Evolutionary conservation across 371 early-diverging fungal genomes (phyloP).

Genomic region (Lichtheimia hyalospora): DNA sequence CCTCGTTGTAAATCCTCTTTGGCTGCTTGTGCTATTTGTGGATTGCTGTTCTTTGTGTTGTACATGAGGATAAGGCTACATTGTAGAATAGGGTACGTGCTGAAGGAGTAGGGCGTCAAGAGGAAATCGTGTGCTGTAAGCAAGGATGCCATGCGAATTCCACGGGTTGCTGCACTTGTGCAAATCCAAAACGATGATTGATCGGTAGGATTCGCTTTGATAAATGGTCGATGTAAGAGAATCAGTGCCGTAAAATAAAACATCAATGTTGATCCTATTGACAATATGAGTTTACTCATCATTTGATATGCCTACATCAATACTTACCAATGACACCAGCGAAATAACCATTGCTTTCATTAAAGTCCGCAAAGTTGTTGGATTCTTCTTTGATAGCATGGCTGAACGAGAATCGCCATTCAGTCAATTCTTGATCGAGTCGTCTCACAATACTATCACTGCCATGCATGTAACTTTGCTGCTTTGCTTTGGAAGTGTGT

Average conservation of each 20-base stretch:
- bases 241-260: constrained; percentile 43
- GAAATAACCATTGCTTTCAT: constrained; percentile 35
- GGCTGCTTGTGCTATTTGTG: constrained; percentile 32
- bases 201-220: constrained; percentile 18
- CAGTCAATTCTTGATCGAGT: constrained; percentile 45
- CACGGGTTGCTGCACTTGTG: constrained; percentile 46
- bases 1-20: constrained; percentile 35
- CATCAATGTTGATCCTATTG: constrained; percentile 29
- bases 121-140: constrained; percentile 39
- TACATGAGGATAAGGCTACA: constrained; percentile 46
- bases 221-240: constrained; percentile 47
- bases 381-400: constrained; percentile 36
- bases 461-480: constrained; percentile 33
- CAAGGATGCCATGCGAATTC: constrained; percentile 38
- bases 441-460: constrained; percentile 44
- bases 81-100: constrained; percentile 44
- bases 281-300: no score
- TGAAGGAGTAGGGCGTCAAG: constrained; percentile 49
- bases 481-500: constrained; percentile 46
- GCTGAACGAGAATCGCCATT: constrained; percentile 48
- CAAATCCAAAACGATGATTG: constrained; percentile 42
- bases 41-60: constrained; percentile 39
- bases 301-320: neutral
- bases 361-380: constrained; percentile 35
- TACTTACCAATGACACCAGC: constrained; percentile 46